Conservation (phyloP, 1,284 basidiomycete genomes). For the Kwoniella shivajii region DNA sequence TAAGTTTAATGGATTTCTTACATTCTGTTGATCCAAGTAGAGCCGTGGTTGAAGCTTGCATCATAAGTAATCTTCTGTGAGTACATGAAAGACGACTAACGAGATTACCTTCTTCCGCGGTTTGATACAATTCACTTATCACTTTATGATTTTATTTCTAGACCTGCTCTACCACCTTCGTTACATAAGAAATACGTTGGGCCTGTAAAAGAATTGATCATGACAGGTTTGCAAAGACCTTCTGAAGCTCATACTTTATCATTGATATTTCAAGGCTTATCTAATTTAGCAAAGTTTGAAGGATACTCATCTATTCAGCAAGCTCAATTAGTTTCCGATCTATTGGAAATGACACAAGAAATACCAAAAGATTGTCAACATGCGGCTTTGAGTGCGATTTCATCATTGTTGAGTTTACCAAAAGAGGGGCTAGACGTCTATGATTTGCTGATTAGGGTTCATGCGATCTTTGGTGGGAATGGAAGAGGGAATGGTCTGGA, state of each 20-base stretch:
- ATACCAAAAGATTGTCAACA: constrained; percentile 44
- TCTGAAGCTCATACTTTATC: constrained; percentile 28
- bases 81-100: constrained; percentile 60
- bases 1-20: constrained; percentile 70
- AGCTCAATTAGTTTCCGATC: constrained; percentile 30
- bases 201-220: constrained; percentile 40
- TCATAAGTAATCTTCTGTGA: constrained; percentile 57
- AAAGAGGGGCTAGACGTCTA: constrained; percentile 38
- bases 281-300: constrained; percentile 43
- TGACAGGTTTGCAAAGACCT: constrained; percentile 29
- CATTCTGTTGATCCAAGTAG: constrained; percentile 67
- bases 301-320: constrained; percentile 34
- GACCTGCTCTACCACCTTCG: constrained; percentile 34
- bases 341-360: constrained; percentile 42
- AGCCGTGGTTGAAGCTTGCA: constrained; percentile 56
- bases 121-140: not conserved
- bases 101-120: not conserved
- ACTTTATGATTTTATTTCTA: constrained; percentile 13
- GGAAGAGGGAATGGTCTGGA: constrained; percentile 20
- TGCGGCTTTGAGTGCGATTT: constrained; percentile 41
- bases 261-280: constrained; percentile 43
- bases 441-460: constrained; percentile 36
- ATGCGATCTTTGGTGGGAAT: constrained; percentile 34
- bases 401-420: constrained; percentile 32
- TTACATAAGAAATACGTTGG: constrained; percentile 44